Base-by-base conservation (phyloP, 83 land plant species). In the Thuja plicata region DNA sequence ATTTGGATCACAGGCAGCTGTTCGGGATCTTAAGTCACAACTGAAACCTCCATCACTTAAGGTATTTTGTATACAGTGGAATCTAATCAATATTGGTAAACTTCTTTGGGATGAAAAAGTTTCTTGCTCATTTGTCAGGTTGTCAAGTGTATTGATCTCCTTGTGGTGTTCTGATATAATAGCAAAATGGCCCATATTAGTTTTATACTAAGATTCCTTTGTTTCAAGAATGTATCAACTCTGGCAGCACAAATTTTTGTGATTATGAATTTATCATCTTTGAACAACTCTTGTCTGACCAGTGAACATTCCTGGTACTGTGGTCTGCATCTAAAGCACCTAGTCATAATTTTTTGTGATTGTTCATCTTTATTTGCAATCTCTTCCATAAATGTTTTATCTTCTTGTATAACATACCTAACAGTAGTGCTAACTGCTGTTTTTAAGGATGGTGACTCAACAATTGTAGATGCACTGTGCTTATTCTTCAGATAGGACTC, bases 31-130 rank as follows among this genome's bases (percentile, higher is more conserved):
- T 83, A 93, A 89, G 90, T 92, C 91, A 15, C 95, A 95, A 73
- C 80, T 95, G 57, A 92, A 89, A 89, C 96, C 96, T 80, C 94
- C 93, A 84, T 92, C 94, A 50, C 90, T 95, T 91, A 95, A 95
- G 95, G 96, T 95, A 91, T 35, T 30, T 21, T 41, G 32, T 40
- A 78, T 37, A 6, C 78, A 34, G 40, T 34, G 40, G 35, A 35
- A 12, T 77, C 43, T 19, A 78, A 19, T 40, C 17, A 40, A 37
- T 78, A 78, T 37, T 78, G 43, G 8, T 40, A 78, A 37, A 13
- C 38, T 78, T 78, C 38, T 78, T 40, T 6, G 16, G 81, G 45
- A 78, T 16, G 50, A 8, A 8, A 8, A 48, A 9, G 50, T 48
- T 78, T 38, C 8, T 78, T 19, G 66, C 43, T 38, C 5, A 5